Percentiles rank a stretch among this genome's conserved stretches.
These are phyloP conservation scores for Crinitomyces ghanaensis DNA, from an alignment of 805 yeast species.

Conservation along the genomic window DNA sequence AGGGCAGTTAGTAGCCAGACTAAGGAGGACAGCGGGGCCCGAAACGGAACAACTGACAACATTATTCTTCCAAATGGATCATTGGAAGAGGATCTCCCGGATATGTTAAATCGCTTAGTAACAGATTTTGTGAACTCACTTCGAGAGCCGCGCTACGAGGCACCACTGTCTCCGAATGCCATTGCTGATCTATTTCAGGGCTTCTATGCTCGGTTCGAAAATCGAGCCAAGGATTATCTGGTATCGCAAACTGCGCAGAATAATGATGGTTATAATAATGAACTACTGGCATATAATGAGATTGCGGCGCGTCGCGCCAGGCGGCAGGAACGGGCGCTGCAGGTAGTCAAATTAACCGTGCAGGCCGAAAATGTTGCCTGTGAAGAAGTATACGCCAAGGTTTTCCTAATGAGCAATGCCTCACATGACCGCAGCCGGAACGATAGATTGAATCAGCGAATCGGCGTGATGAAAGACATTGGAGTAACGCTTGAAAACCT, in stretches of 20 bases:
- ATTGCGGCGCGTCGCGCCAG: slow-evolving; percentile 23
- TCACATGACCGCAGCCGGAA: slow-evolving; percentile 20
- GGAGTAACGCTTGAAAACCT: slow-evolving; percentile 22
- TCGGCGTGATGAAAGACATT: slow-evolving; percentile 20
- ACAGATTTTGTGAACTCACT: slow-evolving; percentile 20
- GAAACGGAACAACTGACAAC: neutral
- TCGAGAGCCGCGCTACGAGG: slow-evolving; percentile 28
- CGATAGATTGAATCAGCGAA: slow-evolving; percentile 17
- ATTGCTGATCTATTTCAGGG: slow-evolving; percentile 31
- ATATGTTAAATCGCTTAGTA: too few relatives aligned
- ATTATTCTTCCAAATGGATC: too few relatives aligned
- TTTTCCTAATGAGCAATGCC: slow-evolving; percentile 23
- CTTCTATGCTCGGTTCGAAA: slow-evolving; percentile 25
- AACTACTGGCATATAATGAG: slow-evolving; percentile 25
- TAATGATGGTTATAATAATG: slow-evolving; percentile 18
- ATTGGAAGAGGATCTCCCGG: too few relatives aligned
- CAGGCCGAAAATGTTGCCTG: slow-evolving; percentile 29
- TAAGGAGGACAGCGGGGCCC: neutral
- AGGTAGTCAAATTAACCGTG: slow-evolving; percentile 20
- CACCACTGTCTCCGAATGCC: slow-evolving; percentile 28
- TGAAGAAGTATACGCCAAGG: slow-evolving; percentile 25
- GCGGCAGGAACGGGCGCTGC: slow-evolving; percentile 17
- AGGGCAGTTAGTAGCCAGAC: too few relatives aligned
- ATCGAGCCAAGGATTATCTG: slow-evolving; percentile 18
- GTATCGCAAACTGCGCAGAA: slow-evolving; percentile 13